Percentiles rank a stretch among this genome's conserved stretches.
phyloP scores from a whole-genome alignment of 805 yeast genomes.

The Suhomyces sp. region DNA sequence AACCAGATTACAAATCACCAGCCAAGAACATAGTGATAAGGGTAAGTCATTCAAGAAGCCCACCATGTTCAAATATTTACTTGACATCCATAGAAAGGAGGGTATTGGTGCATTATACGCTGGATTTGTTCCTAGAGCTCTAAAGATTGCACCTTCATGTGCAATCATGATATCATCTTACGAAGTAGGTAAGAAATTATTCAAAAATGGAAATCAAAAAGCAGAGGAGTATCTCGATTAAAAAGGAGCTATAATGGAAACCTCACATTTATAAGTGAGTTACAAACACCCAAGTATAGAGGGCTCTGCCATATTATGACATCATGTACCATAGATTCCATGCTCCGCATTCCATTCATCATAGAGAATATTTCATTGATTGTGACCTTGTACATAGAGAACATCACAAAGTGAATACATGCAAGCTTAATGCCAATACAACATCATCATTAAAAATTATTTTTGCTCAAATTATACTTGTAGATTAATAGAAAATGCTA shows the following conservation, averaged over 20 bases:
- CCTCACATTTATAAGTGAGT: too few relatives aligned
- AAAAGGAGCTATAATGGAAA: too few relatives aligned
- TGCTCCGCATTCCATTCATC: too few relatives aligned
- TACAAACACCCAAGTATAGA: too few relatives aligned
- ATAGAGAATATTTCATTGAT: too few relatives aligned
- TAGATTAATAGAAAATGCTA: not conserved
- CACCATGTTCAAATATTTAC: conserved; percentile 68
- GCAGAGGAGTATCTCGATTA: too few relatives aligned
- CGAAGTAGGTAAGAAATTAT: conserved; percentile 74
- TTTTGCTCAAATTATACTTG: conserved; percentile 2
- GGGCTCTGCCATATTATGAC: too few relatives aligned
- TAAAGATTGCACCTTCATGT: conserved; percentile 95
- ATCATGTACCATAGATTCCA: too few relatives aligned
- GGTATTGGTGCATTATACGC: conserved; percentile 84
- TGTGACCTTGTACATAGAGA: too few relatives aligned
- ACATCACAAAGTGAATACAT: conserved; percentile 2
- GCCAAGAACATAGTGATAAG: conserved; percentile 17
- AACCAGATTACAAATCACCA: conserved; percentile 77
- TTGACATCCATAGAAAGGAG: conserved; percentile 63
- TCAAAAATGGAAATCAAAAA: conserved; percentile 24
- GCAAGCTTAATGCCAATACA: too few relatives aligned
- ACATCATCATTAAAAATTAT: not conserved
- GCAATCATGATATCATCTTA: conserved; percentile 97
- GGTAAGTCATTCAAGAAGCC: conserved; percentile 26
- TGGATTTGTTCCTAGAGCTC: conserved; percentile 80